Evolutionary conservation across 139 green algal genomes (phyloP).

Genomic region (Chlamydomonas sp.): DNA sequence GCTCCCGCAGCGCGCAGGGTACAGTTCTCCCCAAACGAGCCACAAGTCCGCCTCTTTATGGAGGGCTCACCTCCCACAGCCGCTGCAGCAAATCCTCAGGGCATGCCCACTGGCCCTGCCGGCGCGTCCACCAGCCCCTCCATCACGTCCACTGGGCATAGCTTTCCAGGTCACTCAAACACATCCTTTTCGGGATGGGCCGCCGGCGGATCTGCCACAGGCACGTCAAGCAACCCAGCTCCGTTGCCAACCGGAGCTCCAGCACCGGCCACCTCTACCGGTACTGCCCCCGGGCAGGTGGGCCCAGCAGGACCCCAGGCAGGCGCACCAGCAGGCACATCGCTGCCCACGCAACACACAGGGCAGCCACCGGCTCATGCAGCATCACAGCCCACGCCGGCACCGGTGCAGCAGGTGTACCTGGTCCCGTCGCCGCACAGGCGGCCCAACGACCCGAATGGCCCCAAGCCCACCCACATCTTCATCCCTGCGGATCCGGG

Average conservation of each 20-base stretch:
- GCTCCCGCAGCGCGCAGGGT: not conserved
- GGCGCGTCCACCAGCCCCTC: not conserved
- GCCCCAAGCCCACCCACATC: constrained; percentile 12
- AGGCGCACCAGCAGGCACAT: not conserved
- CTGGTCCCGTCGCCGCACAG: not conserved
- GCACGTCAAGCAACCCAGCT: not conserved
- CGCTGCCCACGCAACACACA: not conserved
- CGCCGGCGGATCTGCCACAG: not conserved
- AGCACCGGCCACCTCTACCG: not conserved
- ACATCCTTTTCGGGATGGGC: not conserved
- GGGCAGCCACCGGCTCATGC: not conserved
- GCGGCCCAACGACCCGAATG: not conserved
- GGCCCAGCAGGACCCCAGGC: not conserved
- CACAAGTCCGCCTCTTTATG: not conserved
- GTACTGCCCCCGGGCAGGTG: not conserved
- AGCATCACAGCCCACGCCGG: not conserved
- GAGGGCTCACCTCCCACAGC: not conserved
- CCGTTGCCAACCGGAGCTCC: not conserved
- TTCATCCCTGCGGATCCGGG: constrained; percentile 13
- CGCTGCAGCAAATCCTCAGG: too few relatives aligned
- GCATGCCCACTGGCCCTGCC: not conserved
- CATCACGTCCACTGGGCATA: not conserved
- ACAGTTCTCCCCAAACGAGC: not conserved
- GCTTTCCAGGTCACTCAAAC: not conserved
- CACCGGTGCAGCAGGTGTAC: not conserved